Conservation (phyloP, 371 early-diverging fungal genomes). For the Mucor sp. region DNA sequence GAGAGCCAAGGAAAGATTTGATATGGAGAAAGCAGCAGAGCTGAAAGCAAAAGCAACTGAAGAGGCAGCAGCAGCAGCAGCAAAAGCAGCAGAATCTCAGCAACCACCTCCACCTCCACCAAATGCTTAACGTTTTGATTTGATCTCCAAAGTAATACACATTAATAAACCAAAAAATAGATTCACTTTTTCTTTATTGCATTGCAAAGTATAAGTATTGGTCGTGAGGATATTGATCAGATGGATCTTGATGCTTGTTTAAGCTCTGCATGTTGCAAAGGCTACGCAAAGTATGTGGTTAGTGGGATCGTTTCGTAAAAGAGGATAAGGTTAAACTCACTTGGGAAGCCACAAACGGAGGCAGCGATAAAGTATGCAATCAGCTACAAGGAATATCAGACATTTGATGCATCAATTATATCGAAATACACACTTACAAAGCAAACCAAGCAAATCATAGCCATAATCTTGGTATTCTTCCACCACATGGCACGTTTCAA, state of each 20-base stretch:
- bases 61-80: constrained; percentile 26
- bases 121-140: neutral
- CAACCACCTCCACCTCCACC: constrained; percentile 24
- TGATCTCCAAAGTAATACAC: neutral
- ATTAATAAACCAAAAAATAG: neutral
- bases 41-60: constrained; percentile 38
- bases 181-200: neutral
- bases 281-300: constrained; percentile 20
- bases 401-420: neutral
- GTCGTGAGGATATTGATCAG: neutral
- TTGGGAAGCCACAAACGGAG: constrained; percentile 80
- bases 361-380: constrained; percentile 68
- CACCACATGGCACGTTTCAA: constrained; percentile 93
- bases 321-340: constrained; percentile 23
- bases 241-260: neutral
- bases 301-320: neutral
- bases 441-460: constrained; percentile 64
- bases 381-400: constrained; percentile 42
- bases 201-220: neutral
- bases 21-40: constrained; percentile 78
- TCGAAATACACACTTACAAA: constrained; percentile 56
- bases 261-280: constrained; percentile 29
- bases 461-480: constrained; percentile 87
- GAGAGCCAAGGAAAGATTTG: constrained; percentile 91
- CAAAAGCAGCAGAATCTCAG: constrained; percentile 20